A percentile compares a stretch with the other conserved stretches of the same genome.
phyloP scores from a whole-genome alignment of 306 rosid species.

The Trichosanthes truncata region DNA sequence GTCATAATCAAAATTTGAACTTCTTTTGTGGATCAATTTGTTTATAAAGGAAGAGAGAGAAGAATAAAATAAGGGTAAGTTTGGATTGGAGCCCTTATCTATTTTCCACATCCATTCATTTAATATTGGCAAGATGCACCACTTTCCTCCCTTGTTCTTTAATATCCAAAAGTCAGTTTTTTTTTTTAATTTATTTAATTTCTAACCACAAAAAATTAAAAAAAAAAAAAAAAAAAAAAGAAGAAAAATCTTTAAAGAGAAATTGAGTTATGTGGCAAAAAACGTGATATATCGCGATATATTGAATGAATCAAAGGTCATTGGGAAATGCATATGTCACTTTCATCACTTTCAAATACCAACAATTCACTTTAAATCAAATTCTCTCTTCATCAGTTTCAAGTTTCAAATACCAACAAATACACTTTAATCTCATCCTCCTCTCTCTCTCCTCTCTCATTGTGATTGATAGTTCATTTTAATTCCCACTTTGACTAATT shows the following conservation, averaged over 20 bases:
- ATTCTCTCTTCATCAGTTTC: not conserved
- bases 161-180: not conserved
- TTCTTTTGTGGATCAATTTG: not conserved
- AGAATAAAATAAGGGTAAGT: not conserved
- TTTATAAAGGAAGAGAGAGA: not conserved
- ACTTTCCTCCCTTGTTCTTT: not conserved
- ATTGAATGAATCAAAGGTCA: not conserved
- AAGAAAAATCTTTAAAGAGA: not conserved
- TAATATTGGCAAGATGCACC: conserved; percentile 15
- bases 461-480: not conserved
- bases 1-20: not conserved
- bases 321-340: not conserved
- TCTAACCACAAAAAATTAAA: not conserved
- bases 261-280: not conserved
- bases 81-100: conserved; percentile 8
- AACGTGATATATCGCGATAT: not conserved
- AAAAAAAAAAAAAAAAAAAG: not conserved
- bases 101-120: conserved; percentile 27
- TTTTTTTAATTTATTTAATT: not conserved
- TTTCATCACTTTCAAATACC: conserved; percentile 1
- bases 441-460: not conserved
- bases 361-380: conserved; percentile 1
- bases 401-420: conserved; percentile 3
- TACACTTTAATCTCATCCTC: not conserved
- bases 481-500: conserved; percentile 3